These are phyloP conservation scores for Pharus latifolius DNA, from an alignment of 176 grass and related monocot genomes.

Conservation along the genomic window DNA sequence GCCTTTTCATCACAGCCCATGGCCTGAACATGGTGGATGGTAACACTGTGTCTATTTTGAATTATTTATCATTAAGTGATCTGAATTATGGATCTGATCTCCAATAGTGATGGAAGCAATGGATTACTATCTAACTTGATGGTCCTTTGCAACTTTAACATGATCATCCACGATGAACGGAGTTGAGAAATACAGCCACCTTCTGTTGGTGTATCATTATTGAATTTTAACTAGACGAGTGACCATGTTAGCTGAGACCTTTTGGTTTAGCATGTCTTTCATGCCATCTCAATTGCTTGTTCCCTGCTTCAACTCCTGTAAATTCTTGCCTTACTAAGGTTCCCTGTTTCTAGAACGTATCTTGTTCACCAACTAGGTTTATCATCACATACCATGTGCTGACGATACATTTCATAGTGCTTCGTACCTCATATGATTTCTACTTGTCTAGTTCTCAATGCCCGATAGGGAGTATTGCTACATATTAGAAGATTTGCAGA, in stretches of 20 bases:
- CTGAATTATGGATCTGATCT: background rate
- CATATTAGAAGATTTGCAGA: background rate
- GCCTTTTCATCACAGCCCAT: conserved; percentile 13
- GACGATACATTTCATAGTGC: background rate
- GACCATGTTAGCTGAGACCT: background rate
- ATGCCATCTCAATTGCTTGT: background rate
- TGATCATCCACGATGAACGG: background rate
- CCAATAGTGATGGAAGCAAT: background rate
- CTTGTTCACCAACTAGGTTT: background rate
- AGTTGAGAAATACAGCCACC: background rate
- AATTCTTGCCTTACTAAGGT: background rate
- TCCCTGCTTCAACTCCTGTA: background rate
- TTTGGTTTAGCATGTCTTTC: background rate
- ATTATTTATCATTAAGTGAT: background rate
- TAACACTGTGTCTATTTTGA: background rate
- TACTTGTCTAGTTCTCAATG: background rate
- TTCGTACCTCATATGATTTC: no score
- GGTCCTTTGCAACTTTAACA: background rate
- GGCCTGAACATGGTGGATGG: background rate
- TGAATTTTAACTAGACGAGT: background rate
- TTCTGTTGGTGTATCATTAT: background rate
- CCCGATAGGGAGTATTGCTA: background rate
- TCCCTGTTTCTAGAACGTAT: background rate
- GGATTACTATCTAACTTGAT: background rate
- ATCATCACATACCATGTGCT: background rate